These are phyloP conservation scores for Alternaria gansuensis DNA, from an alignment of 2,329 filamentous ascomycete genomes.

Conservation along the genomic window DNA sequence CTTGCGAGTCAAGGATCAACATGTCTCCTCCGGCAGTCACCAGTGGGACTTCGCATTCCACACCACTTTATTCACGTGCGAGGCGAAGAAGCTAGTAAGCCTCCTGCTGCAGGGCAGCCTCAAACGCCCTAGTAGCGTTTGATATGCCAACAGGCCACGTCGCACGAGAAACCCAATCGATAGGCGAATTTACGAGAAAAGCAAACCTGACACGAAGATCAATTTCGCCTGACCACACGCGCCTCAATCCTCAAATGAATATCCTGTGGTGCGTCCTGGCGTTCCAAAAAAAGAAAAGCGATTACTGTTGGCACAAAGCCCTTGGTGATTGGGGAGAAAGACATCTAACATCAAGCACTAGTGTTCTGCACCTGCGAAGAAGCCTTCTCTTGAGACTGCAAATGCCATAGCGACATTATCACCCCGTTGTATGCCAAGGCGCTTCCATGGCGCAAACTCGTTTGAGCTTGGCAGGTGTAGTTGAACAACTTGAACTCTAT, in stretches of 20 bases:
- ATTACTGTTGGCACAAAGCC: background rate
- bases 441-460: constrained; percentile 6
- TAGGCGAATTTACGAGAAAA: constrained; percentile 15
- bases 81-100: background rate
- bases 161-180: constrained; percentile 4
- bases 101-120: constrained; percentile 16
- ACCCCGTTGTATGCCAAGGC: constrained; percentile 2
- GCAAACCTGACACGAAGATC: constrained; percentile 3
- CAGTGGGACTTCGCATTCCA: constrained; percentile 1
- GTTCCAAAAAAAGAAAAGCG: background rate
- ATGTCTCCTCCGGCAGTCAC: constrained; percentile 2
- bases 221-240: constrained; percentile 5
- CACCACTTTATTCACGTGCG: constrained; percentile 3
- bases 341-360: background rate
- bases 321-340: background rate
- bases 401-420: background rate
- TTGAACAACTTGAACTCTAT: constrained; percentile 1
- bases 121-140: background rate
- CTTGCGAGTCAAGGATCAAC: constrained; percentile 7
- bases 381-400: background rate
- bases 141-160: constrained; percentile 9
- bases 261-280: background rate
- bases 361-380: background rate
- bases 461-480: constrained; percentile 13
- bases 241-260: background rate